phyloP scores from a whole-genome alignment of 2,329 filamentous ascomycete genomes.

The Penicillium sp. region DNA sequence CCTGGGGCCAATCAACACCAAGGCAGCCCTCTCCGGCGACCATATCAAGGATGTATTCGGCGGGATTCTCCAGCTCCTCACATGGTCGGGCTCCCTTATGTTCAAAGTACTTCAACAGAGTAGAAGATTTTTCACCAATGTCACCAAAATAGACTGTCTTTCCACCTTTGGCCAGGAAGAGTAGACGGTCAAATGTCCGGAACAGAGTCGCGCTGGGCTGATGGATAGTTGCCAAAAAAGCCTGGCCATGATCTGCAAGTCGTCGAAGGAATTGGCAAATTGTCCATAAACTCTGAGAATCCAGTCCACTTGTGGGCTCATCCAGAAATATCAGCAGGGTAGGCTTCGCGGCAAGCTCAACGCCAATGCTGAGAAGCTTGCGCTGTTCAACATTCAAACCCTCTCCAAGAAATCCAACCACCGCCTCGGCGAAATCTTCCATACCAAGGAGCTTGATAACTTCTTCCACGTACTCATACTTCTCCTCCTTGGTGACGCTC shows the following conservation, averaged over 20 bases:
- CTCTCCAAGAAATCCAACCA: slow-evolving; percentile 84
- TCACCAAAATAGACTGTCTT: slow-evolving; percentile 70
- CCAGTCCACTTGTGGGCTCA: slow-evolving; percentile 81
- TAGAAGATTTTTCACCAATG: slow-evolving; percentile 62
- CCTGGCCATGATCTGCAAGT: slow-evolving; percentile 80
- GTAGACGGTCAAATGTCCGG: slow-evolving; percentile 71
- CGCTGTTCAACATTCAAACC: slow-evolving; percentile 66
- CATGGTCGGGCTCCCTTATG: slow-evolving; percentile 65
- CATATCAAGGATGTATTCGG: slow-evolving; percentile 73
- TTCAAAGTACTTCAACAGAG: slow-evolving; percentile 68
- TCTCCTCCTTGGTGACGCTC: slow-evolving; percentile 70
- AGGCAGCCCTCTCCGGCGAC: slow-evolving; percentile 51
- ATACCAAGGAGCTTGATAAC: slow-evolving; percentile 82
- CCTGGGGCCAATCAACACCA: slow-evolving; percentile 64
- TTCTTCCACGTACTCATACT: slow-evolving; percentile 83
- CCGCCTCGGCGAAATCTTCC: slow-evolving; percentile 84
- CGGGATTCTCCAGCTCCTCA: slow-evolving; percentile 68
- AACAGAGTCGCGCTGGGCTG: slow-evolving; percentile 89
- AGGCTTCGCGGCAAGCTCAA: slow-evolving; percentile 90
- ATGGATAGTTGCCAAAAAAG: slow-evolving; percentile 89
- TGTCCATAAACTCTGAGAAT: slow-evolving; percentile 86
- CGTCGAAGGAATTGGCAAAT: slow-evolving; percentile 83
- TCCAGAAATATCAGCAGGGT: slow-evolving; percentile 87
- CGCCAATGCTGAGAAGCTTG: slow-evolving; percentile 82
- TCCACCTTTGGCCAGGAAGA: slow-evolving; percentile 66